phyloP scores from a whole-genome alignment of 371 early-diverging fungal genomes.

The Circinella minor region DNA sequence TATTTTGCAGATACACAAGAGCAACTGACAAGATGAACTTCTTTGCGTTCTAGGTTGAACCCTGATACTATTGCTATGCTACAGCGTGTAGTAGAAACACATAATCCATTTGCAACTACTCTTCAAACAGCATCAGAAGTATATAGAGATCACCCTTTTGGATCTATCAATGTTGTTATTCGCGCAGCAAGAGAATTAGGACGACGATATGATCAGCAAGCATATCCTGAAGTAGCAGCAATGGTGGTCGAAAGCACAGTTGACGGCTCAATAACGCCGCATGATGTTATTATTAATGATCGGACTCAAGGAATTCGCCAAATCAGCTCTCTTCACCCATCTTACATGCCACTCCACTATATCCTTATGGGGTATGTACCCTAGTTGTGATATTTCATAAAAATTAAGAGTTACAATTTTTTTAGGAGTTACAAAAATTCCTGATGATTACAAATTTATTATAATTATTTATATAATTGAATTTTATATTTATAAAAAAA shows the following conservation, averaged over 20 bases:
- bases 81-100: background rate
- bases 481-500: too few relatives aligned
- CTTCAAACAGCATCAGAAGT: background rate
- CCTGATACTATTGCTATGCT: background rate
- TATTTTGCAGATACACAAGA: constrained; percentile 9
- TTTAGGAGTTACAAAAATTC: too few relatives aligned
- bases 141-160: background rate
- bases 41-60: constrained; percentile 1
- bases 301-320: background rate
- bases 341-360: background rate
- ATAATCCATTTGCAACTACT: background rate
- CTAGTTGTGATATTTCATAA: too few relatives aligned
- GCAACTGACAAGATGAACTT: background rate
- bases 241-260: background rate
- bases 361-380: too few relatives aligned
- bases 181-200: background rate
- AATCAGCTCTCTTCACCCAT: background rate
- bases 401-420: too few relatives aligned
- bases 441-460: too few relatives aligned
- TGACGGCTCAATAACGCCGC: background rate
- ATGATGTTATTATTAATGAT: background rate
- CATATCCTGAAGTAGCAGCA: constrained; percentile 1
- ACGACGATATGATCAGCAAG: background rate
- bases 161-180: background rate
- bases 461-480: too few relatives aligned